Evolutionary conservation across 352 stramenopile genomes (phyloP).

Genomic region (Globisporangium okanoganense): DNA sequence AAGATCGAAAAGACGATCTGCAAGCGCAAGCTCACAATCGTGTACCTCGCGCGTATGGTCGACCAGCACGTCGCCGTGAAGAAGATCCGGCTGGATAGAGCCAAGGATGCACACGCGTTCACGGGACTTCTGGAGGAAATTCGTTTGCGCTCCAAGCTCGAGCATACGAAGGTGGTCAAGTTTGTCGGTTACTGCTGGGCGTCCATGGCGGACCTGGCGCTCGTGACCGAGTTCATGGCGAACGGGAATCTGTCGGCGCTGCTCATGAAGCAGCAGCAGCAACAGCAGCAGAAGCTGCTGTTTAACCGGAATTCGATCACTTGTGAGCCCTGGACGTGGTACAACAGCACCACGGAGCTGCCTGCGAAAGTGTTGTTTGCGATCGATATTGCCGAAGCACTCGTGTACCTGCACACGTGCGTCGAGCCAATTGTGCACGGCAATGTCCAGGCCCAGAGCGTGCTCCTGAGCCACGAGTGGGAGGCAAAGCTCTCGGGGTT

Average conservation of each 20-base stretch:
- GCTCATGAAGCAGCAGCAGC: slow-evolving; percentile 13
- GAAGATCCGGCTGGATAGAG: slow-evolving; percentile 20
- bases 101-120: slow-evolving; percentile 19
- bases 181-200: slow-evolving; percentile 28
- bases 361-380: slow-evolving; percentile 4
- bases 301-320: slow-evolving; percentile 2
- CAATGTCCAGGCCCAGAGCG: slow-evolving; percentile 12
- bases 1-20: slow-evolving; percentile 12
- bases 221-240: slow-evolving; percentile 23
- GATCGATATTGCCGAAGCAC: slow-evolving; percentile 30
- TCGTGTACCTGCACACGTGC: slow-evolving; percentile 37
- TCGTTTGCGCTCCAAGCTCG: slow-evolving; percentile 16
- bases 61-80: slow-evolving; percentile 16
- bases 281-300: slow-evolving; percentile 17
- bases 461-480: slow-evolving; percentile 16
- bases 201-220: slow-evolving; percentile 16
- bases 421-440: slow-evolving; percentile 13
- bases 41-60: slow-evolving; percentile 15
- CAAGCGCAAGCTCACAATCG: slow-evolving; percentile 10
- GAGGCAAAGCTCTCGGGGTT: slow-evolving; percentile 17
- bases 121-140: slow-evolving; percentile 16
- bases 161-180: slow-evolving; percentile 20
- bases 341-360: slow-evolving; percentile 1
- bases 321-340: neutral
- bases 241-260: slow-evolving; percentile 17